Percentiles rank a stretch among this genome's conserved stretches.
Evolutionary conservation across 495 filamentous ascomycete genomes (phyloP).

Genomic region (Podospora conica): DNA sequence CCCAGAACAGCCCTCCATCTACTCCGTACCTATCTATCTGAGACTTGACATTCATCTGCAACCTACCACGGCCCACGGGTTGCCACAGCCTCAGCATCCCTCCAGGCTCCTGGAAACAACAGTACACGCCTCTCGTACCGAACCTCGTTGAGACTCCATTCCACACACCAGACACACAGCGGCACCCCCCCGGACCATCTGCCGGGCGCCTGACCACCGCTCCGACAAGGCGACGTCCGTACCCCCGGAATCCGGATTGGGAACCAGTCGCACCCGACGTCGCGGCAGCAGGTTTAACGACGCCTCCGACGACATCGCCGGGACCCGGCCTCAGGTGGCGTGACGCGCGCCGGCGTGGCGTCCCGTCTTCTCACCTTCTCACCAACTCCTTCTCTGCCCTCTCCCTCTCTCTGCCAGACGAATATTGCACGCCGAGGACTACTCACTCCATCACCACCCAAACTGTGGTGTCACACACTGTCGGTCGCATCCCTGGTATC

Average conservation of each 20-base stretch:
- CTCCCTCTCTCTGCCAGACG: neutral
- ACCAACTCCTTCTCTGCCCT: neutral
- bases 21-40: conserved; percentile 3
- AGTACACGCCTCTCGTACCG: neutral
- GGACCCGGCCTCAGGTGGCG: conserved; percentile 1
- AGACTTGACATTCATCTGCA: neutral
- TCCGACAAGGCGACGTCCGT: neutral
- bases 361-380: neutral
- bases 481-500: neutral
- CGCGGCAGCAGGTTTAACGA: too few relatives aligned
- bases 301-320: neutral
- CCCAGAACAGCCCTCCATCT: neutral
- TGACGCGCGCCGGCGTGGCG: neutral
- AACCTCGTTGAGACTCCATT: neutral
- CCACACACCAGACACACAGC: neutral
- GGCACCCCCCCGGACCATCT: neutral
- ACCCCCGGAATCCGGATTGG: neutral
- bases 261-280: too few relatives aligned
- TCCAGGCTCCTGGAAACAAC: neutral
- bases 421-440: neutral
- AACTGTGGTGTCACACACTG: neutral
- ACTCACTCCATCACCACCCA: neutral
- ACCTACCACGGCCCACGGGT: neutral
- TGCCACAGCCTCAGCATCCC: neutral
- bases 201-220: neutral